A percentile compares a stretch with the other conserved stretches of the same genome.
Evolutionary conservation across 2,329 filamentous ascomycete species (phyloP).

Genomic region (Colletotrichum viniferum): DNA sequence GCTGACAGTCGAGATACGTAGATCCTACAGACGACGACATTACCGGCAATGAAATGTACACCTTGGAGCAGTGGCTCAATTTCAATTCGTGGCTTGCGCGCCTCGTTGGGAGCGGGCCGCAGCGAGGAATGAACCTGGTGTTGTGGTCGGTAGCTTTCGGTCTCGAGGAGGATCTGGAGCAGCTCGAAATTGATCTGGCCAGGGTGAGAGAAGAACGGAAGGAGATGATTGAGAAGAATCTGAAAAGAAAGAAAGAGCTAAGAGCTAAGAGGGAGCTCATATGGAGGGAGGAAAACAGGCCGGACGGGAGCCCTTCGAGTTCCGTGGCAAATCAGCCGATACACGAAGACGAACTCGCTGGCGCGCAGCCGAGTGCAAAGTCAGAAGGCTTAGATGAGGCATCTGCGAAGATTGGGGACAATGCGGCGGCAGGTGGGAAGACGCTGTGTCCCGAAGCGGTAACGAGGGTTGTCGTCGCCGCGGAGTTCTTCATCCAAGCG

Average conservation of each 20-base stretch:
- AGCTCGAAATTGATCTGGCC: background rate
- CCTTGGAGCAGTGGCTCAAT: background rate
- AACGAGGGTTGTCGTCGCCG: background rate
- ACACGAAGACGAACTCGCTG: background rate
- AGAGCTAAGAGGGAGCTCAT: background rate
- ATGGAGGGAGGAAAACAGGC: background rate
- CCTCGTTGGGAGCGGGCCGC: background rate
- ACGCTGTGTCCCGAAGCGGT: background rate
- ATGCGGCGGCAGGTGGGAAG: background rate
- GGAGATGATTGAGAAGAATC: background rate
- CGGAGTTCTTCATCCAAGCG: background rate
- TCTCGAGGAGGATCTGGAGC: background rate
- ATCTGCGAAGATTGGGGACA: fast-evolving
- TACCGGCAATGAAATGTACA: background rate
- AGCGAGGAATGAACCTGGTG: background rate
- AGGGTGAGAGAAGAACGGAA: background rate
- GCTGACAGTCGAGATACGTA: background rate
- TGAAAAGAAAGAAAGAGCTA: background rate
- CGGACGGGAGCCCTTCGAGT: background rate
- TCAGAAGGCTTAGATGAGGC: background rate
- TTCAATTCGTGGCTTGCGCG: background rate
- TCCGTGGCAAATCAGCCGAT: background rate
- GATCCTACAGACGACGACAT: background rate
- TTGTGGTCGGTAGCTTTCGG: background rate
- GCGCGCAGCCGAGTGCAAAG: no score